These are phyloP conservation scores for Podila clonocystis DNA, from an alignment of 192 early-diverging fungal species.

Conservation along the genomic window DNA sequence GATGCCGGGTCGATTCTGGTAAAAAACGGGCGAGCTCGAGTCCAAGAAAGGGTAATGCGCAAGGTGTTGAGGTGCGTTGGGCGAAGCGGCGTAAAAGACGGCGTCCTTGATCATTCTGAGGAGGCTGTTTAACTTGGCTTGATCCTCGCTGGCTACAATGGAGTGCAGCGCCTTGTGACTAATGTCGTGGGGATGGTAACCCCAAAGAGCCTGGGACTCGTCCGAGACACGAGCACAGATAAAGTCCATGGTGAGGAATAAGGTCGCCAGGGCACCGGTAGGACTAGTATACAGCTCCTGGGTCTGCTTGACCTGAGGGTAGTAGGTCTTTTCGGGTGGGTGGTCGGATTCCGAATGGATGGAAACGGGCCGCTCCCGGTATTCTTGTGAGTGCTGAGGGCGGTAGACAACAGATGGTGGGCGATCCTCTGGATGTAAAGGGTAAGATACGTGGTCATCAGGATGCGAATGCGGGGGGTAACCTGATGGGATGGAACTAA, in stretches of 20 bases:
- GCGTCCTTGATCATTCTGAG: slow-evolving; percentile 54
- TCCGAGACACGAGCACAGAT: slow-evolving; percentile 65
- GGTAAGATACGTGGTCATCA: background rate
- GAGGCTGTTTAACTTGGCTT: slow-evolving; percentile 48
- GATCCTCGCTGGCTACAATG: slow-evolving; percentile 56
- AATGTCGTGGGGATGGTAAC: slow-evolving; percentile 65
- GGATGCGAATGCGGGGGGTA: too few species aligned
- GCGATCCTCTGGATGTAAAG: slow-evolving; percentile 16
- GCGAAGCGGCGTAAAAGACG: slow-evolving; percentile 23
- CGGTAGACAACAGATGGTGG: slow-evolving; percentile 24
- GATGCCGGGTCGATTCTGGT: slow-evolving; percentile 45
- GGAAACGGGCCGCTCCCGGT: slow-evolving; percentile 38
- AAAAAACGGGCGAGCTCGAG: slow-evolving; percentile 41
- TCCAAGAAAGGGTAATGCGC: slow-evolving; percentile 28
- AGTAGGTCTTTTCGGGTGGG: slow-evolving; percentile 23
- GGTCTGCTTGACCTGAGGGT: slow-evolving; percentile 28
- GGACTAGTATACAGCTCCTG: slow-evolving; percentile 40
- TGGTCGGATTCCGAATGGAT: slow-evolving; percentile 32
- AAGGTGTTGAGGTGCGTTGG: slow-evolving; percentile 18
- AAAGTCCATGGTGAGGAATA: slow-evolving; percentile 62
- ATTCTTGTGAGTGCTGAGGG: slow-evolving; percentile 3
- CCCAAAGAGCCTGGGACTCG: slow-evolving; percentile 58
- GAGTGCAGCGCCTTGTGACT: slow-evolving; percentile 62
- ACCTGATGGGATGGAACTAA: too few species aligned
- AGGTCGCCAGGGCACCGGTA: slow-evolving; percentile 32